Conservation (phyloP, 306 rosid species). For the Heteromeles arbutifolia region DNA sequence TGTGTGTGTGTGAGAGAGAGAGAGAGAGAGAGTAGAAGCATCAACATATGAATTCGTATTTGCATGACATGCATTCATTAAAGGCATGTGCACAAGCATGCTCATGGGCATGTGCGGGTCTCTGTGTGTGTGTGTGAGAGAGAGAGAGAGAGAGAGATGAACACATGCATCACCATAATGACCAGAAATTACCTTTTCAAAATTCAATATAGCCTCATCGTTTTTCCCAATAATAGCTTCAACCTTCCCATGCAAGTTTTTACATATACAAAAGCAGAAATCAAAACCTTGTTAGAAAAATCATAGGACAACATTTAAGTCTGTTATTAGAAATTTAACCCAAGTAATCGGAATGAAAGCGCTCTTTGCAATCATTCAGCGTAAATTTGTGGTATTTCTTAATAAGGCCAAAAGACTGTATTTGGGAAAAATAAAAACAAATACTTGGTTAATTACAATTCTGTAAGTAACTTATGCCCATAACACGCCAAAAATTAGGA, state of each 20-base stretch:
- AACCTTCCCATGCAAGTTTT: conserved; percentile 49
- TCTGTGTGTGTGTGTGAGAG: neutral
- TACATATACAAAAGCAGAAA: neutral
- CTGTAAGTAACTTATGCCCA: neutral
- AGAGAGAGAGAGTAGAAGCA: conserved; percentile 21
- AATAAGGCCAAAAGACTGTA: neutral
- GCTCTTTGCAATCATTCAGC: neutral
- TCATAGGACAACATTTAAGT: conserved; percentile 18
- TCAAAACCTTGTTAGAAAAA: conserved; percentile 14
- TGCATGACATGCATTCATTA: neutral
- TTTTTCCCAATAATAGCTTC: conserved; percentile 91
- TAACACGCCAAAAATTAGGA: neutral
- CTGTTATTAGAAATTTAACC: neutral
- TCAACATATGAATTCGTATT: conserved; percentile 1
- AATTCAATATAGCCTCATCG: conserved; percentile 91
- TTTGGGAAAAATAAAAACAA: neutral
- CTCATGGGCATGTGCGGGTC: neutral
- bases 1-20: neutral
- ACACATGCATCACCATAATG: conserved; percentile 1
- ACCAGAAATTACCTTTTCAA: conserved; percentile 66
- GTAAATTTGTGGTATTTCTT: neutral
- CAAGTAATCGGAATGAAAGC: neutral
- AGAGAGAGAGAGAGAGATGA: neutral
- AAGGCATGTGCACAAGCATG: neutral
- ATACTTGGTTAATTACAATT: neutral